Evolutionary conservation across 179 eudicot species (phyloP).

Genomic region (Beta corolliflora): DNA sequence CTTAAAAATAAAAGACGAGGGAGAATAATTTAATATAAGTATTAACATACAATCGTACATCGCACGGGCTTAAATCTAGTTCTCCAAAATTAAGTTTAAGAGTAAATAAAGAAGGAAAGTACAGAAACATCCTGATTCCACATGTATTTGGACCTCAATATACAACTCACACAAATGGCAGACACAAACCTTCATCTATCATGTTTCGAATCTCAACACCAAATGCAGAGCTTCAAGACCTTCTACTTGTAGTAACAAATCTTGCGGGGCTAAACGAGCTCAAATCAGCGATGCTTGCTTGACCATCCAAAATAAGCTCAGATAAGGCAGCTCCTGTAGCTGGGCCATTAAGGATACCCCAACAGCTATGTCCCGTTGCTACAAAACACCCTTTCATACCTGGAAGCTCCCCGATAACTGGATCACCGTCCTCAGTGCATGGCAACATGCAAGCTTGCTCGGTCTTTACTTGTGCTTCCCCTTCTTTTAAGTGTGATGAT

Average conservation of each 20-base stretch:
- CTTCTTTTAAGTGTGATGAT: conserved; percentile 68
- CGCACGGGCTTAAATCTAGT: too few species aligned
- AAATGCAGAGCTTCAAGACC: conserved; percentile 9
- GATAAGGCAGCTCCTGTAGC: conserved; percentile 91
- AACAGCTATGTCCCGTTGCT: conserved; percentile 85
- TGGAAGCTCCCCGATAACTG: conserved; percentile 77
- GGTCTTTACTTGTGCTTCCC: conserved; percentile 59
- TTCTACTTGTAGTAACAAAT: conserved; percentile 33
- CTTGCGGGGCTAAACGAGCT: conserved; percentile 59
- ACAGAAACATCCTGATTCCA: not conserved
- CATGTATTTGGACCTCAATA: not conserved
- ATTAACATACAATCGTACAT: too few species aligned
- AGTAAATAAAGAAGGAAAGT: not conserved
- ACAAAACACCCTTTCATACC: conserved; percentile 74
- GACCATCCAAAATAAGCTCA: conserved; percentile 74
- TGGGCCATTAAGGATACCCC: conserved; percentile 93
- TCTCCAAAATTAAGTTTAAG: too few species aligned
- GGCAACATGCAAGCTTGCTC: conserved; percentile 96
- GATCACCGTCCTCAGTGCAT: conserved; percentile 66
- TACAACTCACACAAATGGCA: conserved; percentile 2
- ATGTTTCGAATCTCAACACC: not conserved
- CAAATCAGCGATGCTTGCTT: conserved; percentile 58
- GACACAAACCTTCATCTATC: not conserved
- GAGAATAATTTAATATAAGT: too few species aligned
- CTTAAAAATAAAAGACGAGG: too few species aligned